Conservation (phyloP, 2,329 filamentous ascomycete genomes). For the Colletotrichum karsti region DNA sequence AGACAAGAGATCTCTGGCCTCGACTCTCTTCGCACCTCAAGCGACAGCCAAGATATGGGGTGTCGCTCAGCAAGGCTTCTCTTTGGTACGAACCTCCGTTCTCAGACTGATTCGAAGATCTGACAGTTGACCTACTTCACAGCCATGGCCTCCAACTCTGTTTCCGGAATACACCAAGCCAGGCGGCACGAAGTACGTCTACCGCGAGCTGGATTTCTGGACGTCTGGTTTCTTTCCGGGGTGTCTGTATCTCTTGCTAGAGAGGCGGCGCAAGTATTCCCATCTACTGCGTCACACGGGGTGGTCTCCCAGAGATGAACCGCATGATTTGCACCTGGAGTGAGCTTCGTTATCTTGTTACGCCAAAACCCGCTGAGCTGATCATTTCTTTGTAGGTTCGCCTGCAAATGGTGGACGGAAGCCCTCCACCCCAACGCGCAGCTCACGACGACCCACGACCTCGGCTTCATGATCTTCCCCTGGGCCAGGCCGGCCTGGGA, state of each 20-base stretch:
- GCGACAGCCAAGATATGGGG: constrained; percentile 23
- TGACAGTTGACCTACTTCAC: not conserved
- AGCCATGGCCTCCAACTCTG: constrained; percentile 29
- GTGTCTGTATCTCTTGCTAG: constrained; percentile 49
- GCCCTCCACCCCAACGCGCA: constrained; percentile 44
- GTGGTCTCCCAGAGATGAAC: constrained; percentile 9
- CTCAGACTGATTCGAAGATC: not conserved
- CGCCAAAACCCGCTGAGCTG: no score
- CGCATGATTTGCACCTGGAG: constrained; percentile 37
- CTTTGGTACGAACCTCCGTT: not conserved
- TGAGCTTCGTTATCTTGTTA: no score
- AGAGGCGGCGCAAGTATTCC: constrained; percentile 39
- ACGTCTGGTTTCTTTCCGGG: constrained; percentile 59
- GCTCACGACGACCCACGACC: constrained; percentile 47
- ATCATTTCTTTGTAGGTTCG: constrained; percentile 27
- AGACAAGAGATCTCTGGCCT: not conserved
- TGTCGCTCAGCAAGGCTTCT: constrained; percentile 20
- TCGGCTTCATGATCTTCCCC: constrained; percentile 53
- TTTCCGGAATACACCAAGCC: constrained; percentile 49
- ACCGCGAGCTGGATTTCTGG: constrained; percentile 52
- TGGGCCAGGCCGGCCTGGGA: constrained; percentile 48
- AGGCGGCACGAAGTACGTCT: constrained; percentile 45
- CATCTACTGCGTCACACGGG: not conserved
- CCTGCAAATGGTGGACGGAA: constrained; percentile 51
- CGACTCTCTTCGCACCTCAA: constrained; percentile 8